Evolutionary conservation across 805 yeast species (phyloP).

Genomic region (Metschnikowia cubensis): DNA sequence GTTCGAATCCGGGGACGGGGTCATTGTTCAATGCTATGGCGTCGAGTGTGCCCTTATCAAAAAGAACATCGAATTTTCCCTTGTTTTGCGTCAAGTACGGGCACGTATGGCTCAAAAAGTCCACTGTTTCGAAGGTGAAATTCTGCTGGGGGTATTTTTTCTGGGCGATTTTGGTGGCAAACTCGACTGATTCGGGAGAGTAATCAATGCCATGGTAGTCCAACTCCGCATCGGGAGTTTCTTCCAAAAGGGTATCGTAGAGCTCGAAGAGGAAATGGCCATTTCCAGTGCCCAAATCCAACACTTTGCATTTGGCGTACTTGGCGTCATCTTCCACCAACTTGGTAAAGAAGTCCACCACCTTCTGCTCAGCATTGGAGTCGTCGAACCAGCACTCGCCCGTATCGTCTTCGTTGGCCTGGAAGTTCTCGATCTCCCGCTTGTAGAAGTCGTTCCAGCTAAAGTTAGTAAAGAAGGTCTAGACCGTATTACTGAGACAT

Average conservation of each 20-base stretch:
- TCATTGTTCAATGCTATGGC: slow-evolving; percentile 86
- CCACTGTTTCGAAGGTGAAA: slow-evolving; percentile 62
- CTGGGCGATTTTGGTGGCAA: slow-evolving; percentile 60
- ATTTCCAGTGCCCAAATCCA: slow-evolving; percentile 95
- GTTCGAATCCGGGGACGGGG: slow-evolving; percentile 39
- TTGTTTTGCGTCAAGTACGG: slow-evolving; percentile 34
- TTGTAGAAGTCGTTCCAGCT: slow-evolving; percentile 88
- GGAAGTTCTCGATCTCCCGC: slow-evolving; percentile 67
- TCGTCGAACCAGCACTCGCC: slow-evolving; percentile 98
- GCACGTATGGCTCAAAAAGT: slow-evolving; percentile 48
- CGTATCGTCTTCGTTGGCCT: slow-evolving; percentile 71
- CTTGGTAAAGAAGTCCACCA: slow-evolving; percentile 66
- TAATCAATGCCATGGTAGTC: slow-evolving; percentile 72
- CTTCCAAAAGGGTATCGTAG: slow-evolving; percentile 55
- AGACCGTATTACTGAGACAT: slow-evolving; percentile 20
- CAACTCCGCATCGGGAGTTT: slow-evolving; percentile 34
- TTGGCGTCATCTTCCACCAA: slow-evolving; percentile 16
- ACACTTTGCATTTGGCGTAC: slow-evolving; percentile 33
- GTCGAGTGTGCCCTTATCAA: slow-evolving; percentile 95
- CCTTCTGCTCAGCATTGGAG: slow-evolving; percentile 83
- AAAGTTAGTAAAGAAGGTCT: slow-evolving; percentile 16
- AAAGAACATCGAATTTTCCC: slow-evolving; percentile 61
- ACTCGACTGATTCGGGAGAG: slow-evolving; percentile 71
- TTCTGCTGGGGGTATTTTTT: slow-evolving; percentile 28
- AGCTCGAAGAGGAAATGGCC: slow-evolving; percentile 82